These are phyloP conservation scores for Nannochloris sp. DNA, from an alignment of 139 green algal species.

Conservation along the genomic window DNA sequence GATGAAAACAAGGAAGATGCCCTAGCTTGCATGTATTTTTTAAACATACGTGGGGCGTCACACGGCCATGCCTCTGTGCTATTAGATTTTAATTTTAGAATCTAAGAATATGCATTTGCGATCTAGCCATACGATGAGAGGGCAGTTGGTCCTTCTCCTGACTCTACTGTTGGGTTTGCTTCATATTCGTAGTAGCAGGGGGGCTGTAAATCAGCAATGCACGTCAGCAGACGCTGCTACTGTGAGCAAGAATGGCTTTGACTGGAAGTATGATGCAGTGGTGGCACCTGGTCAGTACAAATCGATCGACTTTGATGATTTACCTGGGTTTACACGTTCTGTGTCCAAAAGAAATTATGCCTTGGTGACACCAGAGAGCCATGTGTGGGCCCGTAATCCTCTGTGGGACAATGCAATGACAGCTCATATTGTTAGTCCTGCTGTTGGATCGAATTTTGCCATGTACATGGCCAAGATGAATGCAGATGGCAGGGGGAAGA, in stretches of 20 bases:
- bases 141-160: too few relatives aligned
- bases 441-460: constrained; percentile 70
- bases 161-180: too few relatives aligned
- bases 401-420: constrained; percentile 33
- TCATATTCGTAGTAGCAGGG: too few relatives aligned
- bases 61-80: too few relatives aligned
- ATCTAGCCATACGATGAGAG: too few relatives aligned
- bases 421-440: constrained; percentile 70
- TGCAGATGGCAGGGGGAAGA: constrained; percentile 14
- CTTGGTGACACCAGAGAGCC: constrained; percentile 76
- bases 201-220: not conserved
- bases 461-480: constrained; percentile 76
- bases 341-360: constrained; percentile 72
- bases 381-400: constrained; percentile 52
- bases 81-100: too few relatives aligned
- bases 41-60: too few relatives aligned
- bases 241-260: not conserved
- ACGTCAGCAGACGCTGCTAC: not conserved
- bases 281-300: constrained; percentile 15
- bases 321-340: constrained; percentile 85
- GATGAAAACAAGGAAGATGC: too few relatives aligned
- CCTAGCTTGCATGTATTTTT: too few relatives aligned
- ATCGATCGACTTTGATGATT: constrained; percentile 39
- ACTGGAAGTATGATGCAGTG: constrained; percentile 24
- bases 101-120: too few relatives aligned